Percentiles rank a stretch among this genome's conserved stretches.
Conservation (phyloP, 768 basidiomycete genomes). For the Serendipita sp. region DNA sequence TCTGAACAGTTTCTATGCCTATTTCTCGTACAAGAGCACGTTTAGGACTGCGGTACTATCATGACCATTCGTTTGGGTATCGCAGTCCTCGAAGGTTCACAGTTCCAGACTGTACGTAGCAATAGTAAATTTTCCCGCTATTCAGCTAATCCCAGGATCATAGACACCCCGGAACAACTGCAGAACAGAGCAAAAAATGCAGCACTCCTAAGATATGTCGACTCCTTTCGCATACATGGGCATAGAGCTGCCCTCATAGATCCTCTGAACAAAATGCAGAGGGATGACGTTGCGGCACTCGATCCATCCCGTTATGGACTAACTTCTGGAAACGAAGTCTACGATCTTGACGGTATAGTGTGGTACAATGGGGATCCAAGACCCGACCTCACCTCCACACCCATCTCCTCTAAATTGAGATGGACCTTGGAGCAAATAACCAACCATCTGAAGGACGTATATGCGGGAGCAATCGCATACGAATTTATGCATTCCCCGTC, state of each 20-base stretch:
- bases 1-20: background rate
- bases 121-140: background rate
- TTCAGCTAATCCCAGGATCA: background rate
- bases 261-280: slow-evolving; percentile 71
- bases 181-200: slow-evolving; percentile 56
- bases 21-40: background rate
- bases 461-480: slow-evolving; percentile 75
- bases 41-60: slow-evolving; percentile 25
- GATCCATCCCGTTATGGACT: slow-evolving; percentile 66
- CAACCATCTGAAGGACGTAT: slow-evolving; percentile 49
- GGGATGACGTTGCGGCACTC: slow-evolving; percentile 64
- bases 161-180: slow-evolving; percentile 51
- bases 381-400: slow-evolving; percentile 20
- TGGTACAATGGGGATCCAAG: slow-evolving; percentile 31
- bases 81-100: slow-evolving; percentile 43
- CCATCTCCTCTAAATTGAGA: slow-evolving; percentile 20
- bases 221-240: slow-evolving; percentile 70
- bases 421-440: slow-evolving; percentile 62
- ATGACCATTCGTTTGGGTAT: slow-evolving; percentile 69
- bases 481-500: slow-evolving; percentile 85
- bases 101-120: slow-evolving; percentile 53
- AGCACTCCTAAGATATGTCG: slow-evolving; percentile 70
- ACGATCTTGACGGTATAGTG: slow-evolving; percentile 65
- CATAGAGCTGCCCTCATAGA: slow-evolving; percentile 78
- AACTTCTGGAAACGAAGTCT: slow-evolving; percentile 30